Percentiles rank a stretch among this genome's conserved stretches.
Evolutionary conservation across 352 stramenopile species (phyloP).

Genomic region (Phytopythium aichiense): DNA sequence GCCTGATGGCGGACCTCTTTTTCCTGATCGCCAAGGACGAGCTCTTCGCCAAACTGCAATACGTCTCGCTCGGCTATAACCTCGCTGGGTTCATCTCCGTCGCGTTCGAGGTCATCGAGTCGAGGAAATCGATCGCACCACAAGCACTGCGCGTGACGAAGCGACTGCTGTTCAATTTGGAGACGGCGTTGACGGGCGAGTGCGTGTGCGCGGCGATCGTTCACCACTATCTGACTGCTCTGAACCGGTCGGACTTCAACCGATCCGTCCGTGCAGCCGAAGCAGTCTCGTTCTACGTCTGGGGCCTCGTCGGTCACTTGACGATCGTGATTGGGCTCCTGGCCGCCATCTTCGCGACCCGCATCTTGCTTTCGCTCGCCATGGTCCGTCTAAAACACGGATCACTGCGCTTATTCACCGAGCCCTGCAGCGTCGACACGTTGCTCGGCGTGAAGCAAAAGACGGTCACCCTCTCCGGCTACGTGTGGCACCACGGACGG

Average conservation of each 20-base stretch:
- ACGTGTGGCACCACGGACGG: background rate
- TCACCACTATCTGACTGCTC: conserved; percentile 14
- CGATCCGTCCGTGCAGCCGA: conserved; percentile 12
- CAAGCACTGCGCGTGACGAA: conserved; percentile 5
- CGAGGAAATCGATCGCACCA: conserved; percentile 3
- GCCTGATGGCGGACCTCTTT: conserved; percentile 25
- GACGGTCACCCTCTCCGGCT: background rate
- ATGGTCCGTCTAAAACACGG: background rate
- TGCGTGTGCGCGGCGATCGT: conserved; percentile 10
- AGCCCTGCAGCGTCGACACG: conserved; percentile 1
- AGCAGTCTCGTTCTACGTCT: conserved; percentile 16
- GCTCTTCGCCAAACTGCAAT: conserved; percentile 25
- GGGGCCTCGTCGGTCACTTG: conserved; percentile 22
- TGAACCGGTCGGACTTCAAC: conserved; percentile 15
- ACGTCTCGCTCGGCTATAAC: conserved; percentile 29
- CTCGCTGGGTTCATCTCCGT: conserved; percentile 15
- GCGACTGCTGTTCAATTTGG: conserved; percentile 17
- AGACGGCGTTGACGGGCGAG: conserved; percentile 15
- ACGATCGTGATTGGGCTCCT: conserved; percentile 16
- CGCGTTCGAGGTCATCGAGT: conserved; percentile 18
- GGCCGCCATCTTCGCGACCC: conserved; percentile 9
- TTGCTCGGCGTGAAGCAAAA: conserved; percentile 1
- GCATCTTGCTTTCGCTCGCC: background rate
- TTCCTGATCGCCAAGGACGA: conserved; percentile 29
- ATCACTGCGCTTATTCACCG: background rate